Percentiles rank a stretch among this genome's conserved stretches.
Conservation (phyloP, 352 stramenopile genomes). For the Globisporangium perplexum region DNA sequence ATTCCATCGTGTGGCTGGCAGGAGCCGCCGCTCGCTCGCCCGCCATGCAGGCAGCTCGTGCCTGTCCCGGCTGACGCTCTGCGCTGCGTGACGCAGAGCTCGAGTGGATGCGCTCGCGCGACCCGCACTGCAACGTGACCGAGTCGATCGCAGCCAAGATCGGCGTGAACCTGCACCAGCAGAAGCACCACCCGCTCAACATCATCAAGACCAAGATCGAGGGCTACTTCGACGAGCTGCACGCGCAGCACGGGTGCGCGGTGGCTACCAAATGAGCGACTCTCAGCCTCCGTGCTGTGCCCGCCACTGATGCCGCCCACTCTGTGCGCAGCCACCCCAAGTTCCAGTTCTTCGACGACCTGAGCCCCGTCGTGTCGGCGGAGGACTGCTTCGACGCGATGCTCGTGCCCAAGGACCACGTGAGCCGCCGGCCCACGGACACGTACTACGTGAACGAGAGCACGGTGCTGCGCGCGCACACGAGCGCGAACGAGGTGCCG, state of each 20-base stretch:
- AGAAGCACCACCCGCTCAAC: constrained; percentile 85
- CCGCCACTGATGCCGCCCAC: too few species aligned
- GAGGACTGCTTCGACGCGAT: constrained; percentile 91
- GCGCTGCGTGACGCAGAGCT: constrained; percentile 29
- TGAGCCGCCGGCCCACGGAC: constrained; percentile 82
- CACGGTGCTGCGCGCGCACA: constrained; percentile 86
- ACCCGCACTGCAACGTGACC: constrained; percentile 87
- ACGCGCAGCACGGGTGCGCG: constrained; percentile 44
- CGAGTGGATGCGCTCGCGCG: constrained; percentile 71
- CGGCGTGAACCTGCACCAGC: constrained; percentile 80
- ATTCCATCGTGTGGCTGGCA: too few species aligned
- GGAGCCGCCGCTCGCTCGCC: too few species aligned
- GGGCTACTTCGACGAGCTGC: constrained; percentile 81
- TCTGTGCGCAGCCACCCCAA: constrained; percentile 56
- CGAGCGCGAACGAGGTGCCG: constrained; percentile 91
- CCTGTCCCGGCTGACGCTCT: not conserved
- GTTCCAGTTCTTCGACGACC: constrained; percentile 82
- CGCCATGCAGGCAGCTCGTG: too few species aligned
- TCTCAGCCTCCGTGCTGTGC: not conserved
- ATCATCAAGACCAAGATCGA: constrained; percentile 94
- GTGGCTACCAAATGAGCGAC: not conserved
- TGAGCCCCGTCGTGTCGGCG: constrained; percentile 82
- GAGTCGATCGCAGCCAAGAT: constrained; percentile 86
- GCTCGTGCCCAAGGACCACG: constrained; percentile 88
- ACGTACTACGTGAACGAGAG: constrained; percentile 88